Evolutionary conservation across 768 basidiomycete species (phyloP).

Genomic region (Lentinula sp.): DNA sequence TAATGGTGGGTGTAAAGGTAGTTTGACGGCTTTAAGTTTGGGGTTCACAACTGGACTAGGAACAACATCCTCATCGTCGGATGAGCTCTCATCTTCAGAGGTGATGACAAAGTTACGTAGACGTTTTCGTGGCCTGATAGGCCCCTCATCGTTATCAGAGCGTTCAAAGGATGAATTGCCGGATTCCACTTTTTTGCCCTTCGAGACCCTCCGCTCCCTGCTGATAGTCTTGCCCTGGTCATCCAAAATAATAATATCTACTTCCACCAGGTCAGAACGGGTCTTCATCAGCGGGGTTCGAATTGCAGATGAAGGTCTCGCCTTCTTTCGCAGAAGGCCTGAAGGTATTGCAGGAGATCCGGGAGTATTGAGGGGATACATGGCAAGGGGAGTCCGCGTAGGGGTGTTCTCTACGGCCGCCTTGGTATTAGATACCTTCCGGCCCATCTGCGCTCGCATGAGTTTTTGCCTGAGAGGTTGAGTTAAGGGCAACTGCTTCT

Average conservation of each 20-base stretch:
- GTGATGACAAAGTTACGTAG: slow-evolving; percentile 24
- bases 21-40: slow-evolving; percentile 4
- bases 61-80: slow-evolving; percentile 16
- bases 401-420: neutral
- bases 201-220: slow-evolving; percentile 56
- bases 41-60: neutral
- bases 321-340: slow-evolving; percentile 20
- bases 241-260: slow-evolving; percentile 68
- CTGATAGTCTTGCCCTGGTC: slow-evolving; percentile 49
- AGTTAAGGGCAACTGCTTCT: slow-evolving; percentile 9
- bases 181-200: slow-evolving; percentile 23
- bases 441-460: neutral
- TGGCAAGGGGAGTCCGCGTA: slow-evolving; percentile 34
- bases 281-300: slow-evolving; percentile 23
- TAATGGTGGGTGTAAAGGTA: neutral
- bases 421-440: slow-evolving; percentile 8
- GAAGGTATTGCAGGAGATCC: slow-evolving; percentile 28
- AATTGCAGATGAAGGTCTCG: slow-evolving; percentile 13
- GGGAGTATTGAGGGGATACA: slow-evolving; percentile 29
- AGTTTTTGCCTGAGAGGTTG: slow-evolving; percentile 2
- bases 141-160: slow-evolving; percentile 5
- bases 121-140: slow-evolving; percentile 21
- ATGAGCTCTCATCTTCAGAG: slow-evolving; percentile 37
- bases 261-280: slow-evolving; percentile 45
- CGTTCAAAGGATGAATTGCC: slow-evolving; percentile 1